Base-by-base conservation (phyloP, 1,139 yeast species). In the Maudiozyma humilis region DNA sequence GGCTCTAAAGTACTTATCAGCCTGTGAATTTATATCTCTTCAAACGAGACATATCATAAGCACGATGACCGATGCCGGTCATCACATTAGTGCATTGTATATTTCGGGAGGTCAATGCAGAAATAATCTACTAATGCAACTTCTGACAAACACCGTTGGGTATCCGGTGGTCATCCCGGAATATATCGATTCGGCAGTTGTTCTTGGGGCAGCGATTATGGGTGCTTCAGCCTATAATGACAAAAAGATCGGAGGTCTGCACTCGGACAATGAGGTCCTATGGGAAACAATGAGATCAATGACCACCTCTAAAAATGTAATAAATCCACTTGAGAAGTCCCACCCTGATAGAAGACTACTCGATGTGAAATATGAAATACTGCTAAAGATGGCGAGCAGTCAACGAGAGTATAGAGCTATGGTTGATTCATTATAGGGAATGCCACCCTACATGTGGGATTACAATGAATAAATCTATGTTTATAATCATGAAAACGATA, bases 71-170 rank as follows among this genome's bases (percentile, higher is more conserved):
- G 68, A 72, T 44, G 72, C 82, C 3, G 98, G 98, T 4, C 96
- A 89, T 67, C 55, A 70, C 17, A 77, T 91, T 51, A 70, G 74
- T 32, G 75, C 87, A 39, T 79, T 91, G 49, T 91, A 82, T 66
- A 81, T 91, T 79, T 82, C 94, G 53, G 98, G 98, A 45, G 97
- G 98, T 25, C 98, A 91, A 65, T 88, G 96, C 65, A 78, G 96
- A 62, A 91, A 91, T 65, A 83, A 87, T 16, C 70, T 91, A 51
- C 72, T 91, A 51, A 88, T 93, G 79, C 76, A 94, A 67, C 70
- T 89, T 49, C 73, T 91, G 64, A 95, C 97, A 2, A 94, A 91
- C 56, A 84, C 95, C 59, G 87, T 96, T 0, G 94, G 94, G 3
- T 72, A 83, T 67, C 95, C 96, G n/a, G 79, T 91, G 43, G 76